Evolutionary conservation across 2,329 filamentous ascomycete genomes (phyloP), one percentile per base, ranked within the genome.

Genomic region (Neonectria coccinea): DNA sequence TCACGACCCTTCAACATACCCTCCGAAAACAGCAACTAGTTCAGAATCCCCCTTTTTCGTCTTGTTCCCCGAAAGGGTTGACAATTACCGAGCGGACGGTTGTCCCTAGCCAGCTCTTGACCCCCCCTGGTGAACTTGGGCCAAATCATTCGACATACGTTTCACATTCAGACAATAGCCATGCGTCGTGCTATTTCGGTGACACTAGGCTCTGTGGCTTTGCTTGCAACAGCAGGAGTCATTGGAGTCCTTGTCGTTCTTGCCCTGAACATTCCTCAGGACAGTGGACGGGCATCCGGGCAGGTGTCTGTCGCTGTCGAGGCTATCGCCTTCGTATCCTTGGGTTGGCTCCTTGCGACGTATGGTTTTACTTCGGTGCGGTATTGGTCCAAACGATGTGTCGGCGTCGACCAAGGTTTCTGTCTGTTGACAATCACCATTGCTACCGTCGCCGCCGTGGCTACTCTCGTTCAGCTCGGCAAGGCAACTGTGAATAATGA

Each of bases 381-480:
- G 9, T 56, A 70, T 18, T 69, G 70, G 45, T 77, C 74, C 10
- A 64, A 61, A 33, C 64, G 61, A n/a, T 70, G 71, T 25, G 69
- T 73, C 1, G 68, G 59, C 7, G 52, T 77, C 36, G 70, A 73
- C 45, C 73, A 76, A 36, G 73, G 73, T 36, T 50, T 73, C 27
- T 71, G 73, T 44, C 68, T 85, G 10, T 60, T 83, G 11, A 67
- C 79, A 7, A 85, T 82, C 61, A 75, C 81, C 2, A 70, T 83
- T 27, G 83, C 85, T 9, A 79, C 84, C 20, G 79, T 78, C 3
- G 73, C 83, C 5, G 85, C 84, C 18, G 77, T 84, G 14, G 77
- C 78, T 4, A 78, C 81, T 51, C 74, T 88, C 56, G 78, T 82
- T 25, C 77, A 79, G 76, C 54, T 78, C 71, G 31, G 73, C 71